Base-by-base conservation (phyloP, 768 basidiomycete species). In the Rhizopogon rudus region DNA sequence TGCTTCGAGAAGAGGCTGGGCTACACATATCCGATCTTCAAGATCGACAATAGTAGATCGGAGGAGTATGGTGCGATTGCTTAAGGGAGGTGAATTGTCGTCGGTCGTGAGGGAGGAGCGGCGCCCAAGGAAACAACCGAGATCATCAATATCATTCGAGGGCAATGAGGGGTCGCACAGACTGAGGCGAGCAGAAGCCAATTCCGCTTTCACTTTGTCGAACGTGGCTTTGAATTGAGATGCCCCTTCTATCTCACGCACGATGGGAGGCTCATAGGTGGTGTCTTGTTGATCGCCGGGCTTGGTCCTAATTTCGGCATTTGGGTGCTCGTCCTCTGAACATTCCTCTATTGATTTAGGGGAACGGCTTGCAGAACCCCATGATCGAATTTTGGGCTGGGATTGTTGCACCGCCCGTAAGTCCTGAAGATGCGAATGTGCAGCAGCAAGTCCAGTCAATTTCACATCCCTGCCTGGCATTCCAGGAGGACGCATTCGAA, bases 401-500 rank as follows among this genome's bases (percentile, higher is more conserved):
- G 42, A 20, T 25, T 54, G 39, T 13, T 67, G 61, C 12, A 61
- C 60, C n/a, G 71, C 70, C 57, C 81, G 82, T 53, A 87, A 58
- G 57, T 90, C 86, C 63, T 87, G 83, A 40, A 92, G 75, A 70
- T 93, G 88, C 2, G 91, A 93, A 14, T 85, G 81, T 16, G 93
- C 92, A 20, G 93, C 92, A 25, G 92, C 93, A 10, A 88, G 82
- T 22, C 91, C 92, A 3, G 91, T 88, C 40, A 91, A 77, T 58
- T 88, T 81, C 31, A 90, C 81, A 61, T 87, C 88, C 61, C 77
- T 79, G 45, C 78, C 76, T 17, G 86, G 81, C 78, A 93, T 83
- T 16, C 80, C 82, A 12, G 80, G 71, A 0, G 89, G 78, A 20
- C 94, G 83, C 82, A 97, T 93, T 44, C 83, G 79, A 39, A 98